Evolutionary conservation across 257 asterid species (phyloP), one percentile per base, ranked within the genome.

Genomic region (Striga asiatica): DNA sequence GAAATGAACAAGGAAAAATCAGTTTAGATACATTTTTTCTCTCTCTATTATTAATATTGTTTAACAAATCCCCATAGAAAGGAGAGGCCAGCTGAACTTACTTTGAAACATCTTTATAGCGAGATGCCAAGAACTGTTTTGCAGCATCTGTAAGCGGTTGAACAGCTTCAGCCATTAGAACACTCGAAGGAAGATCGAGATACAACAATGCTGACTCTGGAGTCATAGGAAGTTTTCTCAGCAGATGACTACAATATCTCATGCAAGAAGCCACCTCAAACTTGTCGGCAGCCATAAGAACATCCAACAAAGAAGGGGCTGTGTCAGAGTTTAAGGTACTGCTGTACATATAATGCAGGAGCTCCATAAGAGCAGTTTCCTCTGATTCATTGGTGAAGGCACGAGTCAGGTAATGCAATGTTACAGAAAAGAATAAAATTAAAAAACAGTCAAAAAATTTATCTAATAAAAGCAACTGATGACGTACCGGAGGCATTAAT

Each of bases 281-380:
- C 74, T 92, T 92, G 61, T 92, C 98, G n/a, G 98, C 98, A 60
- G 95, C 98, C 97, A 92, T 82, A 46, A 92, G 85, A 50, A 92
- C 79, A 58, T 82, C 95, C 78, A 92, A 60, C 58, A 92, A 70
- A 51, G 81, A 95, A 71, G 95, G 83, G 62, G 93, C 88, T 8
- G 93, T 61, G 22, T 72, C 70, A 66, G 78, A 76, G 67, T 68
- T 71, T 57, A 92, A 71, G 4, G 84, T 80, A 72, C 75, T 88
- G 76, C 94, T 81, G 62, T 92, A 92, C 93, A 92, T 87, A 56
- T 87, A 92, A 77, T 84, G 84, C 64, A 92, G 78, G 68, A 92
- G 98, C 66, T 88, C 98, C 97, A 92, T 92, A 56, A 92, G 81
- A 2, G 98, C 93, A 46, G 93, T 77, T 78, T 92, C 97, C 84